Percentiles rank a stretch among this genome's conserved stretches.
phyloP scores from a whole-genome alignment of 805 yeast species.

The Zygosaccharomyces bisporus region DNA sequence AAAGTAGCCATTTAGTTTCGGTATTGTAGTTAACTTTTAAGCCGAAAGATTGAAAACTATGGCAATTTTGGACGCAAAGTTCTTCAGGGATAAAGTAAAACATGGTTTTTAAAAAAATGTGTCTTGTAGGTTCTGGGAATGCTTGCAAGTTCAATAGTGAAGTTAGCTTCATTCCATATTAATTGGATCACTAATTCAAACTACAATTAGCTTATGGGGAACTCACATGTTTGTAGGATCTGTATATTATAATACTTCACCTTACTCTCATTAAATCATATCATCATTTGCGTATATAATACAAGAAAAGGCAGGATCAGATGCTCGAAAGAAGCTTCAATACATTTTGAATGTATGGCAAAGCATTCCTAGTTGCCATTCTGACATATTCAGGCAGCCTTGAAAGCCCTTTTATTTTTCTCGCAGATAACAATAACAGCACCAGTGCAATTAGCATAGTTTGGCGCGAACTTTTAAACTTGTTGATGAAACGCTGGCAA shows the following conservation, averaged over 20 bases:
- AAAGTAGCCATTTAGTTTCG: too few relatives aligned
- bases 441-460: conserved; percentile 8
- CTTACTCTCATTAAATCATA: neutral
- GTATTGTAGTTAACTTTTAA: too few relatives aligned
- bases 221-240: too few relatives aligned
- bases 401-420: conserved; percentile 7
- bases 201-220: too few relatives aligned
- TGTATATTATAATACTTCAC: neutral
- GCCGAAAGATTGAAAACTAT: too few relatives aligned
- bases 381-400: conserved; percentile 8
- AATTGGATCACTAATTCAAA: too few relatives aligned
- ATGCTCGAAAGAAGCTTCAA: conserved; percentile 15
- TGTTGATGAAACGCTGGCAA: conserved; percentile 10
- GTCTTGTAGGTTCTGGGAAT: too few relatives aligned
- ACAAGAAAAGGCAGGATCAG: neutral
- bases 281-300: neutral
- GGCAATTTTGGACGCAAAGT: too few relatives aligned
- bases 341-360: conserved; percentile 9
- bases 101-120: too few relatives aligned
- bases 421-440: conserved; percentile 9
- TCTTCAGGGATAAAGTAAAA: too few relatives aligned
- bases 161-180: too few relatives aligned
- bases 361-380: conserved; percentile 1
- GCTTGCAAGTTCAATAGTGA: too few relatives aligned
- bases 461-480: conserved; percentile 8